A percentile compares a stretch with the other conserved stretches of the same genome.
These are phyloP conservation scores for Heliamphora pulchella DNA, from an alignment of 179 eudicot species.

Conservation along the genomic window DNA sequence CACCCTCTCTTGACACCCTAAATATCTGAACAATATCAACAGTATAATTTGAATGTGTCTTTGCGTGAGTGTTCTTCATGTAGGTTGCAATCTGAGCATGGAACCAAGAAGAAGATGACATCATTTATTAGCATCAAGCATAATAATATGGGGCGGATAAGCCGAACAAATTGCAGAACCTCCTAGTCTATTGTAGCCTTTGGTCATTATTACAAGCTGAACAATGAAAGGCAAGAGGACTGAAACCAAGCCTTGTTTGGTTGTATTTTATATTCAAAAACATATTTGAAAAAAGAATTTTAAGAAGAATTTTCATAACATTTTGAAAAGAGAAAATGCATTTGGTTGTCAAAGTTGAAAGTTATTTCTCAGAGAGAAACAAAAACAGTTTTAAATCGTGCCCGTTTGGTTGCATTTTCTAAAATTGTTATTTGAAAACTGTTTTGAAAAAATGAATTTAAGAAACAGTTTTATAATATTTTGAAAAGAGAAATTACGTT, in stretches of 20 bases:
- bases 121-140: not conserved
- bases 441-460: no score
- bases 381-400: no score
- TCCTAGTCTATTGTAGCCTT: not conserved
- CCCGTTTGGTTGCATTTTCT: no score
- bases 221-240: not conserved
- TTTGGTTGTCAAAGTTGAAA: no score
- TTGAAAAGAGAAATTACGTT: no score
- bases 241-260: not conserved
- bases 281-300: no score
- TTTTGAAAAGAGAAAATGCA: no score
- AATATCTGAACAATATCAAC: conserved; percentile 79
- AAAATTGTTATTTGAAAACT: no score
- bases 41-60: conserved; percentile 72
- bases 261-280: no score
- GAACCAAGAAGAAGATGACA: conserved; percentile 11
- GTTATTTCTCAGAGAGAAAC: no score
- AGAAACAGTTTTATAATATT: no score
- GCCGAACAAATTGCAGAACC: conserved; percentile 1
- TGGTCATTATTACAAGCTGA: not conserved
- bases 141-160: conserved; percentile 4
- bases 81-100: conserved; percentile 59
- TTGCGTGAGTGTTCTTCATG: conserved; percentile 85
- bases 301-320: no score
- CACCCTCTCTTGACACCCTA: conserved; percentile 72